These are phyloP conservation scores for Suillus weaverae DNA, from an alignment of 768 basidiomycete species.

Conservation along the genomic window DNA sequence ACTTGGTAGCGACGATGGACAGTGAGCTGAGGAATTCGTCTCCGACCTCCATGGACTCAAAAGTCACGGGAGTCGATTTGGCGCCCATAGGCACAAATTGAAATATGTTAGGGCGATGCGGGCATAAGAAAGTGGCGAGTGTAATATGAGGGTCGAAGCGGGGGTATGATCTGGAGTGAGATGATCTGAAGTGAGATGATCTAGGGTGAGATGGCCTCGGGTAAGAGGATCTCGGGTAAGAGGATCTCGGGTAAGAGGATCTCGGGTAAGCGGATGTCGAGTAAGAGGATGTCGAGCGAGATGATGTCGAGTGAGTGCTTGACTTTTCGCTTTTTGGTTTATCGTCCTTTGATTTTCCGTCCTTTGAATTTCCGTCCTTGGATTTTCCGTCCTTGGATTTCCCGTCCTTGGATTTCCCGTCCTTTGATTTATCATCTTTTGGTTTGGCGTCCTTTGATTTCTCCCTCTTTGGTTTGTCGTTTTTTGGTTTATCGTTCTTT, in stretches of 20 bases:
- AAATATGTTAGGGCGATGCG: background rate
- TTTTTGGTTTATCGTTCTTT: background rate
- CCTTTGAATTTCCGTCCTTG: background rate
- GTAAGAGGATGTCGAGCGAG: background rate
- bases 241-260: background rate
- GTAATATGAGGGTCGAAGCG: background rate
- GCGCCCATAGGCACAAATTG: background rate
- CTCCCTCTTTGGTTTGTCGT: no score
- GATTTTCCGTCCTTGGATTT: background rate
- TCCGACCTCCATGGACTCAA: constrained; percentile 3
- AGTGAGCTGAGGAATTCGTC: background rate
- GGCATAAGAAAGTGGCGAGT: background rate
- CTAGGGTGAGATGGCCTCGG: background rate
- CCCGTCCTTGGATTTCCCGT: background rate
- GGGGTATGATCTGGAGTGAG: background rate
- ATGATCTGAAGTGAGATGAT: background rate
- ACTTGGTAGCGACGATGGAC: background rate
- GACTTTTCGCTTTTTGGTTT: background rate
- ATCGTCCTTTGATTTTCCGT: background rate
- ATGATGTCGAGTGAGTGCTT: background rate
- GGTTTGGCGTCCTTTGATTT: background rate
- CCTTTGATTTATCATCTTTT: background rate
- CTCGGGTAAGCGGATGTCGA: background rate
- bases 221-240: background rate
- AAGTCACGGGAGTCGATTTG: background rate